Conservation (phyloP, 768 basidiomycete species). For the Boletus reticuloceps region DNA sequence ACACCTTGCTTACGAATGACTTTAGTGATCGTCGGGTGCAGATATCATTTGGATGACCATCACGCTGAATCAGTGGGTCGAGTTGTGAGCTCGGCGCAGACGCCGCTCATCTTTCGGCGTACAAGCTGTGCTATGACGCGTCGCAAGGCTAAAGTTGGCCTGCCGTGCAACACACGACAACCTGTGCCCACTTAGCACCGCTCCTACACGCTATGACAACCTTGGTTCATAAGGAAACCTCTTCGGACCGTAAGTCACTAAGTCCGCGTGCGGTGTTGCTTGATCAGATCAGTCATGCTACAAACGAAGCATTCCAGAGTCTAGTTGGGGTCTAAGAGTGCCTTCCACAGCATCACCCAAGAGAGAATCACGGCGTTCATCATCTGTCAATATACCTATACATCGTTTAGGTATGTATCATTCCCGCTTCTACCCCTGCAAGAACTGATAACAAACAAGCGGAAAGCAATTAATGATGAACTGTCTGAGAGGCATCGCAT, state of each 20-base stretch:
- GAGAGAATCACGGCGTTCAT: slow-evolving; percentile 3
- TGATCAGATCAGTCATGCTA: slow-evolving; percentile 2
- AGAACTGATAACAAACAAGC: neutral
- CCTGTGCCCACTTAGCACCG: slow-evolving; percentile 12
- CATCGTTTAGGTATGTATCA: neutral
- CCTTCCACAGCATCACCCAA: neutral
- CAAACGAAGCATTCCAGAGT: neutral
- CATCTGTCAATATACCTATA: neutral
- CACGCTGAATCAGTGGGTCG: slow-evolving; percentile 2
- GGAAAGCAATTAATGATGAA: neutral
- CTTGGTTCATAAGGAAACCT: neutral
- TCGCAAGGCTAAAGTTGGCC: neutral
- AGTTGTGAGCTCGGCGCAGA: slow-evolving; percentile 10
- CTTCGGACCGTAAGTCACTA: neutral
- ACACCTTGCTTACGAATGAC: slow-evolving; percentile 9
- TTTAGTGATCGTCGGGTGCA: slow-evolving; percentile 3
- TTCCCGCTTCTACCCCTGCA: neutral
- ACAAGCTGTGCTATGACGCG: neutral
- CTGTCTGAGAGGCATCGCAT: slow-evolving; percentile 2
- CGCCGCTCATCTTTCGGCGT: neutral
- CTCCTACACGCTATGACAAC: slow-evolving; percentile 1
- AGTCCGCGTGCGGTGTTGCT: slow-evolving; percentile 9
- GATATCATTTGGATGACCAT: slow-evolving; percentile 1
- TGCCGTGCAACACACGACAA: neutral
- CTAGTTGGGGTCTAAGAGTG: neutral